Evolutionary conservation across 2,329 filamentous ascomycete genomes (phyloP).

Genomic region (Fusarium verrucosum): DNA sequence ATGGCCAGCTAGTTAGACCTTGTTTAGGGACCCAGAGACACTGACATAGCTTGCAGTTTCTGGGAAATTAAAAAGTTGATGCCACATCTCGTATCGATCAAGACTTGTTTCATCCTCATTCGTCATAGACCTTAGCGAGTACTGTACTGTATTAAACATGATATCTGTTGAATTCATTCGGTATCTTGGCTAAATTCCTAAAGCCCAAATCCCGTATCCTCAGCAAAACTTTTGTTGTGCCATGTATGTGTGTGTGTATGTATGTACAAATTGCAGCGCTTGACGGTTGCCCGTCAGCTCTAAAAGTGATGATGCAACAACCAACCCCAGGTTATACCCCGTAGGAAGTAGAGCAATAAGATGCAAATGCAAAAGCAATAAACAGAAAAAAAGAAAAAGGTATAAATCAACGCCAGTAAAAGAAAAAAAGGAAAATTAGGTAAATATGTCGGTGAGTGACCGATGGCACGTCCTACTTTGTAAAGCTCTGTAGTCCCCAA

Average conservation of each 20-base stretch:
- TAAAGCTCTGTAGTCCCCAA: slow-evolving; percentile 16
- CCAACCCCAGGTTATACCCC: slow-evolving; percentile 12
- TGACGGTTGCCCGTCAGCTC: slow-evolving; percentile 34
- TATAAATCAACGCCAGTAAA: slow-evolving; percentile 31
- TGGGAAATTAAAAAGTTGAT: slow-evolving; percentile 21
- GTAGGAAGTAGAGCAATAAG: slow-evolving; percentile 12
- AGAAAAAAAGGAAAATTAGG: slow-evolving; percentile 34
- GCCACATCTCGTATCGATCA: slow-evolving; percentile 8
- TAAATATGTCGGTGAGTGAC: slow-evolving; percentile 37
- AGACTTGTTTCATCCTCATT: slow-evolving; percentile 17
- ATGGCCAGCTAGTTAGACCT: neutral
- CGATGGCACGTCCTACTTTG: slow-evolving; percentile 33
- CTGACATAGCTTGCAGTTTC: slow-evolving; percentile 4
- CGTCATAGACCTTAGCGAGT: slow-evolving; percentile 17
- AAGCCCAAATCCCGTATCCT: slow-evolving; percentile 17
- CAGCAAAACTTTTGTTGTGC: slow-evolving; percentile 26
- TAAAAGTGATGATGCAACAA: slow-evolving; percentile 36
- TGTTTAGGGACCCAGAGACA: slow-evolving; percentile 14
- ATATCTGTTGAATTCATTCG: slow-evolving; percentile 31
- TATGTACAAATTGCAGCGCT: slow-evolving; percentile 38
- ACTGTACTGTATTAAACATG: slow-evolving; percentile 12
- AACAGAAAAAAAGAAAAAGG: neutral
- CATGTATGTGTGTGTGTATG: no score
- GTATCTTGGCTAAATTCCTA: slow-evolving; percentile 13
- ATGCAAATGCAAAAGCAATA: slow-evolving; percentile 3